Conservation (phyloP, 2,329 filamentous ascomycete genomes). For the Ascochyta rabiei region DNA sequence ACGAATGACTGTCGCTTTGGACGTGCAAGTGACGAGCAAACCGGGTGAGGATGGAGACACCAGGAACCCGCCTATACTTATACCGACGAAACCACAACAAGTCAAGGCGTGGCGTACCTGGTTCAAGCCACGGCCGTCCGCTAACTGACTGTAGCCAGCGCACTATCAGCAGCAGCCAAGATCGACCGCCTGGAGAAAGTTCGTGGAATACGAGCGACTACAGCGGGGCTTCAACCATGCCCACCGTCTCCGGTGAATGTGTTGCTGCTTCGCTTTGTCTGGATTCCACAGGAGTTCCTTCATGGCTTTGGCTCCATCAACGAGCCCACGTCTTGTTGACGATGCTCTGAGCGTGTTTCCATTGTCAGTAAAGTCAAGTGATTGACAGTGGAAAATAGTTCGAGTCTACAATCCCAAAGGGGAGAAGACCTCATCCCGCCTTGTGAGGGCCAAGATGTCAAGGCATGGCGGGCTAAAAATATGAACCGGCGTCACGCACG, state of each 20-base stretch:
- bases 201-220: constrained; percentile 21
- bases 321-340: background rate
- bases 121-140: constrained; percentile 23
- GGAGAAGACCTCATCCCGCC: background rate
- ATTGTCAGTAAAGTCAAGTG: background rate
- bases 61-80: constrained; percentile 27
- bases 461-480: constrained; percentile 24
- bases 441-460: constrained; percentile 20
- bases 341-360: background rate
- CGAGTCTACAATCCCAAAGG: background rate
- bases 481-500: constrained; percentile 16
- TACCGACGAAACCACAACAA: constrained; percentile 21
- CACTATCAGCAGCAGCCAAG: constrained; percentile 30
- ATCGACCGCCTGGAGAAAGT: constrained; percentile 18
- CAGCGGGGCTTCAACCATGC: constrained; percentile 15
- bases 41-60: constrained; percentile 20
- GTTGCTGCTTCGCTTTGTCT: constrained; percentile 3
- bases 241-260: constrained; percentile 1
- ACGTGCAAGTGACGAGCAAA: constrained; percentile 33
- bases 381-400: constrained; percentile 7
- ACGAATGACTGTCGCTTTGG: constrained; percentile 37
- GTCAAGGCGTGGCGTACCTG: constrained; percentile 26
- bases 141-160: constrained; percentile 21
- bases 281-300: background rate
- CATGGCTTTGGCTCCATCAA: too few relatives aligned